phyloP scores from a whole-genome alignment of 305 asterid species.

The Solanum hybrid region DNA sequence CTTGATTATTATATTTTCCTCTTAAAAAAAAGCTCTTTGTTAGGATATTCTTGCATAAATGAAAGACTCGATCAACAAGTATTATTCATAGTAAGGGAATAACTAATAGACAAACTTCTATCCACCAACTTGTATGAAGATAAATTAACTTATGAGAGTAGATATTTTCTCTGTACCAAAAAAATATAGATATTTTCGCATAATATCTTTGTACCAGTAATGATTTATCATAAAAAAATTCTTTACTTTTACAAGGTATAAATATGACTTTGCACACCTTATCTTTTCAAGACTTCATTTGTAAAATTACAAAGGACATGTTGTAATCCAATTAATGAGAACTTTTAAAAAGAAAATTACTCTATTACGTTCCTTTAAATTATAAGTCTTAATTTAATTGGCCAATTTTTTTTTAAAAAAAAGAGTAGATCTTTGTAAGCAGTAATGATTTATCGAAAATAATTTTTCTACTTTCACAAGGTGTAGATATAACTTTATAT shows the following conservation, averaged over 20 bases:
- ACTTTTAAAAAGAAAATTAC: not conserved
- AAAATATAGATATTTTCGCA: not conserved
- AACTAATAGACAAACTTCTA: not conserved
- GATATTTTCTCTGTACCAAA: not conserved
- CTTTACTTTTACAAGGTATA: rapidly evolving
- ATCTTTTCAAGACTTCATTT: not conserved
- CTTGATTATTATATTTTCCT: not conserved
- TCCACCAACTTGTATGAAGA: not conserved
- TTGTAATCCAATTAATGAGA: not conserved
- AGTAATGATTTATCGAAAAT: not conserved
- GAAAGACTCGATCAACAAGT: not conserved
- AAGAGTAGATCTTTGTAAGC: not conserved
- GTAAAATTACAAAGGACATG: not conserved
- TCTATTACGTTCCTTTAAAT: not conserved
- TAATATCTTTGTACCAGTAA: not conserved
- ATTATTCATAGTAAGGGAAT: not conserved
- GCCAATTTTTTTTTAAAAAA: not conserved
- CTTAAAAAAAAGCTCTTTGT: too few species aligned
- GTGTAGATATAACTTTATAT: too few species aligned
- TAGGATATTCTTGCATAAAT: not conserved
- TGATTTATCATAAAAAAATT: not conserved
- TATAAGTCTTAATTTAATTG: not conserved
- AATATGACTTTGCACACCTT: not conserved
- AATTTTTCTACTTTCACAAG: not conserved
- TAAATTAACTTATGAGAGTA: not conserved